phyloP scores from a whole-genome alignment of 257 asterid genomes.

The Solanum medicagineum region DNA sequence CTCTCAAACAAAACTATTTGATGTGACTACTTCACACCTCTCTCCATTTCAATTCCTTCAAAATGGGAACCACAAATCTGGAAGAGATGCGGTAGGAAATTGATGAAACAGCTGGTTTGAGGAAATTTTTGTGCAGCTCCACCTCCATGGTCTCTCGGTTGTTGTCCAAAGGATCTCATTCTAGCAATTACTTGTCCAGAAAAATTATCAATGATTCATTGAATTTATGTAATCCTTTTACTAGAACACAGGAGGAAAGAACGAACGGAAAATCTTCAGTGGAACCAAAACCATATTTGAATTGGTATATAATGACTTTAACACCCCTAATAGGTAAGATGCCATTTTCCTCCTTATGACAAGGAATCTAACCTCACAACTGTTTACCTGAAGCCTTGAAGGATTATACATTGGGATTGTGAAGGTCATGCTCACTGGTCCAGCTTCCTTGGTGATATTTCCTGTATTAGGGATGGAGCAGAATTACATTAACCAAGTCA shows the following conservation, averaged over 20 bases:
- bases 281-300: background rate
- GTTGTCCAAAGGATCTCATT: background rate
- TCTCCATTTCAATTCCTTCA: background rate
- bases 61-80: background rate
- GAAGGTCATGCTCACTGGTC: constrained; percentile 97
- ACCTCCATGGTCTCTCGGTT: background rate
- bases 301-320: background rate
- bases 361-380: background rate
- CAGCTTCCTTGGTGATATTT: constrained; percentile 96
- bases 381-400: constrained; percentile 85
- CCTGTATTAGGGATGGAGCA: constrained; percentile 30
- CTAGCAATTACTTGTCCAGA: background rate
- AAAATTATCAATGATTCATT: background rate
- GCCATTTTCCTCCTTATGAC: background rate
- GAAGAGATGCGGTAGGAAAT: background rate
- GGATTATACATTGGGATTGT: constrained; percentile 97
- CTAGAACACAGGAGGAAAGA: background rate
- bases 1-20: background rate
- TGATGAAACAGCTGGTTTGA: background rate
- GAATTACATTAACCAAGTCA: background rate
- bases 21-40: background rate
- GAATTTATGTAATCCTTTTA: background rate
- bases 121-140: background rate
- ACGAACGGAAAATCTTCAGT: background rate
- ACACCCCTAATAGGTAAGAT: background rate